Percentiles rank a stretch among this genome's conserved stretches.
phyloP scores from a whole-genome alignment of 1,284 basidiomycete genomes.

The Tilletia indica region DNA sequence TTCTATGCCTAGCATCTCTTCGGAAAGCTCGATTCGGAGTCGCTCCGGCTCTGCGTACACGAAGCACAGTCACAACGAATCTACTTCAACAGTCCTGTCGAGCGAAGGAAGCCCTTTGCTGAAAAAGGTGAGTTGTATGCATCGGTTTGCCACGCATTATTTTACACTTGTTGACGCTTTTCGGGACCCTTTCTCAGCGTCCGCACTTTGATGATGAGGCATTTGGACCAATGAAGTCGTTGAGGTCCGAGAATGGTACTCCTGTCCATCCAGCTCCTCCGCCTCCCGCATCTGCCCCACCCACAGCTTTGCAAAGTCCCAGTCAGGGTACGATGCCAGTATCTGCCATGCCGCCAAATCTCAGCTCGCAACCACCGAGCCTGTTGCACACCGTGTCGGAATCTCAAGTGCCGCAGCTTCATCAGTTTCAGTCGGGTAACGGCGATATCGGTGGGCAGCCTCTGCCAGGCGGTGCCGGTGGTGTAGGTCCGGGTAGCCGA shows the following conservation, averaged over 20 bases:
- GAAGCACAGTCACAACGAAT: slow-evolving; percentile 13
- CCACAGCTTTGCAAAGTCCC: slow-evolving; percentile 15
- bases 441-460: background rate
- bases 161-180: too few relatives aligned
- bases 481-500: too few relatives aligned
- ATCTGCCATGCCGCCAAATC: background rate
- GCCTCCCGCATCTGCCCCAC: slow-evolving; percentile 26
- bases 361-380: slow-evolving; percentile 8
- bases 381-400: slow-evolving; percentile 21
- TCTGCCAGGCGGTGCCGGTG: background rate
- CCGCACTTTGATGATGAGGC: slow-evolving; percentile 11
- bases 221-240: slow-evolving; percentile 22
- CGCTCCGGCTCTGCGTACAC: background rate
- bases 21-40: slow-evolving; percentile 7
- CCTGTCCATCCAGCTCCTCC: slow-evolving; percentile 26
- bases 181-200: background rate
- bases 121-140: slow-evolving; percentile 10
- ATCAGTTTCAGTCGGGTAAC: slow-evolving; percentile 10
- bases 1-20: background rate
- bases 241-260: slow-evolving; percentile 23
- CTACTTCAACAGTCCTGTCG: slow-evolving; percentile 7
- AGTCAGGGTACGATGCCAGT: background rate
- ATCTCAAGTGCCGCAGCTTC: slow-evolving; percentile 21
- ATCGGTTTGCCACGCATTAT: background rate
- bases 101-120: slow-evolving; percentile 13